Evolutionary conservation across 1,139 yeast genomes (phyloP), one percentile per base, ranked within the genome.

Genomic region (Meyerozyma sp.): DNA sequence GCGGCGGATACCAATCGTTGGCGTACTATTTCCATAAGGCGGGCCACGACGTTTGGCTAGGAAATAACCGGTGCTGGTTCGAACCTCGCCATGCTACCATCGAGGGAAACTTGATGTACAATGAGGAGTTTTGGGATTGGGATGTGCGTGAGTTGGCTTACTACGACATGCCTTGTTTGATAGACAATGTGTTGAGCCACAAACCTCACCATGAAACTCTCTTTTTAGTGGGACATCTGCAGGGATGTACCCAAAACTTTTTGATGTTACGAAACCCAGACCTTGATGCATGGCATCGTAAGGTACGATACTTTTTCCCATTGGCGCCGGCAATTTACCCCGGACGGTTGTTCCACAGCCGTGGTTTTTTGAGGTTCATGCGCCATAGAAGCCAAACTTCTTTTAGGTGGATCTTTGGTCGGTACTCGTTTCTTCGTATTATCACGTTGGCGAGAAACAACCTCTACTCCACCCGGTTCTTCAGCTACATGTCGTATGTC

Each of bases 41-140:
- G 28, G 96, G 96, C 0, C 89, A 75, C 58, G 98, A 93, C 54
- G 93, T 93, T 1, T 93, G 98, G 97, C 63, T 93, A 44, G 98
- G 97, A 1, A 90, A 91, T 58, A 91, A 91, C 59, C 68, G 98
- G 46, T 82, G 95, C 49, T 94, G 96, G 29, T 88, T 90, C 59
- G 70, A 75, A 35, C 88, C 95, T 0, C 68, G 73, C 43, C 94
- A 87, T 60, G 56, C 64, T 1, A 54, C 46, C n/a, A 51, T 54
- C 49, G 46, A 68, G 63, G 65, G 71, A 49, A 46, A 68, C 65
- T 47, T 68, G 55, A 52, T 79, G 80, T 65, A 78, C 71, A 46
- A 65, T 66, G 63, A 79, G 65, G 66, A 58, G 44, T 72, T 64
- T 47, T 84, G 94, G 95, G 80, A 86, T 52, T 93, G 98, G 98